phyloP scores from a whole-genome alignment of 2,329 filamentous ascomycete species.

The Fusarium compactum region DNA sequence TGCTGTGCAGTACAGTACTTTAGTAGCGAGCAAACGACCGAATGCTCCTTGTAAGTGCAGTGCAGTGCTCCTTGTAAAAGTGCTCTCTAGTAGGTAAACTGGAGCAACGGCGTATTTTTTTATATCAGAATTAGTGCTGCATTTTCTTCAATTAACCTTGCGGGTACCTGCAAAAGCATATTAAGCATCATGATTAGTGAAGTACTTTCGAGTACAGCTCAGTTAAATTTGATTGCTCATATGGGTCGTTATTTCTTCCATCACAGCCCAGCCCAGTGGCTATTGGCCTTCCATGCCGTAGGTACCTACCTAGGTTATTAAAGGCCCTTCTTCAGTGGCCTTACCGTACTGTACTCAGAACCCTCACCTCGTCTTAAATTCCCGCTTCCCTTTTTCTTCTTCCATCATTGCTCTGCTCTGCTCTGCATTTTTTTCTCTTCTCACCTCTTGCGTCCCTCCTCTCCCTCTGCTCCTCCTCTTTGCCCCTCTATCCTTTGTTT shows the following conservation, averaged over 20 bases:
- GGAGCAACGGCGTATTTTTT: slow-evolving; percentile 10
- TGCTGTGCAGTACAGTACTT: neutral
- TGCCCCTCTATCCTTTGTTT: slow-evolving; percentile 7
- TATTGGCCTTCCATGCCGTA: neutral
- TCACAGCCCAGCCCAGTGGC: slow-evolving; percentile 9
- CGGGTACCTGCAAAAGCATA: slow-evolving; percentile 14
- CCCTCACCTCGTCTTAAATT: slow-evolving; percentile 48
- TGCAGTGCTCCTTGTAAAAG: slow-evolving; percentile 10
- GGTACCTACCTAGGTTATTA: neutral
- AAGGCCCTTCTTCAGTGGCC: neutral
- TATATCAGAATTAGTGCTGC: neutral
- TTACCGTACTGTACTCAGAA: slow-evolving; percentile 29
- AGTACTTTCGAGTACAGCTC: slow-evolving; percentile 25
- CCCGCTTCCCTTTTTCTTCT: slow-evolving; percentile 42
- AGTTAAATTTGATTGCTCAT: slow-evolving; percentile 14
- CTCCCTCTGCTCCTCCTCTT: slow-evolving; percentile 1
- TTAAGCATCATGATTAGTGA: slow-evolving; percentile 1
- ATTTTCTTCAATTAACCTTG: slow-evolving; percentile 16
- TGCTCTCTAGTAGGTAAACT: slow-evolving; percentile 9
- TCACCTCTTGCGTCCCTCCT: slow-evolving; percentile 5
- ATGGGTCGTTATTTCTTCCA: slow-evolving; percentile 8
- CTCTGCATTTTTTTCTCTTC: slow-evolving; percentile 28
- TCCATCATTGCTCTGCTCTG: slow-evolving; percentile 10
- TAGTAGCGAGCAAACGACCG: slow-evolving; percentile 12
- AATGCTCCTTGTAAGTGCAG: neutral